Evolutionary conservation across 495 filamentous ascomycete genomes (phyloP).

Genomic region (Aspergillus sclerotiicarbonarius): DNA sequence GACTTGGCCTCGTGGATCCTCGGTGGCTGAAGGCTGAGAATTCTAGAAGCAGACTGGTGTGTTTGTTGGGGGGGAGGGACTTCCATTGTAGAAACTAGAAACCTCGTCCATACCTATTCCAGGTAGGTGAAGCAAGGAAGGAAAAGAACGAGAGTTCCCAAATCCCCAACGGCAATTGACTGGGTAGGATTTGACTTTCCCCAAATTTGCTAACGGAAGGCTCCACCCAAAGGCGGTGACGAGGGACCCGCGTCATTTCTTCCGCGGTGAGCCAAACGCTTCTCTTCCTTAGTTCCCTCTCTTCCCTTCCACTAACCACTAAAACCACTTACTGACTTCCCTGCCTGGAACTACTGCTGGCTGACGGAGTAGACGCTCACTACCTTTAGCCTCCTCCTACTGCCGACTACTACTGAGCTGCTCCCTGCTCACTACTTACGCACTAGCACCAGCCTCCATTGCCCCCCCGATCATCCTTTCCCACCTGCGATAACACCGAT

Average conservation of each 20-base stretch:
- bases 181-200: not conserved
- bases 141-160: not conserved
- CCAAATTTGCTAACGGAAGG: not conserved
- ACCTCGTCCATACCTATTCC: too few species aligned
- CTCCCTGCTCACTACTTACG: not conserved
- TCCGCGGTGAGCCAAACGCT: conserved; percentile 15
- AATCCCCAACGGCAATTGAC: not conserved
- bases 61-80: too few species aligned
- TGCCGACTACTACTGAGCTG: not conserved
- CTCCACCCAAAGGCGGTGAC: conserved; percentile 25
- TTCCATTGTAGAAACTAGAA: too few species aligned
- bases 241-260: conserved; percentile 24
- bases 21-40: too few species aligned
- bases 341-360: not conserved
- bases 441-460: not conserved
- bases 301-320: not conserved
- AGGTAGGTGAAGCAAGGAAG: too few species aligned
- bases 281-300: conserved; percentile 15
- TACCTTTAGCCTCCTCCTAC: not conserved
- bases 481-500: conserved; percentile 8
- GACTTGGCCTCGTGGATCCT: too few species aligned
- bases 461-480: not conserved
- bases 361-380: not conserved
- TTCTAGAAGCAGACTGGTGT: too few species aligned
- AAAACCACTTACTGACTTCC: not conserved